These are phyloP conservation scores for Erodium chrysanthum DNA, from an alignment of 441 rosid genomes.

Conservation along the genomic window DNA sequence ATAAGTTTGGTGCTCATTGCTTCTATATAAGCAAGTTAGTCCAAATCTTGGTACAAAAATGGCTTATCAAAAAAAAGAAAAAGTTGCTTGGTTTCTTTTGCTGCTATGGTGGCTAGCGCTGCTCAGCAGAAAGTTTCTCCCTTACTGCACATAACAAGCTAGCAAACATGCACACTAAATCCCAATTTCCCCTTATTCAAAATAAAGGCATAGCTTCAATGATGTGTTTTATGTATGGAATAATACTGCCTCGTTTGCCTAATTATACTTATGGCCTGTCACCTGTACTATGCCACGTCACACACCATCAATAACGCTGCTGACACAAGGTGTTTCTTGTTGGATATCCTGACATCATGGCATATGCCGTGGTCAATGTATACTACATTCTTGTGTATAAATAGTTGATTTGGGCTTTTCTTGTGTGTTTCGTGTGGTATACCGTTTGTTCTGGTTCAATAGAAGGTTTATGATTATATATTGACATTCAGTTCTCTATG, in stretches of 20 bases:
- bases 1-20: too few relatives aligned
- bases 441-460: neutral
- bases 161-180: neutral
- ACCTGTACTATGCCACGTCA: neutral
- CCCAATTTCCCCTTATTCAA: neutral
- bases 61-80: too few relatives aligned
- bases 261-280: neutral
- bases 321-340: neutral
- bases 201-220: neutral
- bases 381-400: neutral
- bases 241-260: neutral
- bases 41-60: too few relatives aligned
- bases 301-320: neutral
- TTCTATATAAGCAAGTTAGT: too few relatives aligned
- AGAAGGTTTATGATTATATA: neutral
- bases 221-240: neutral
- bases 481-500: conserved; percentile 5
- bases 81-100: neutral
- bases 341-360: neutral
- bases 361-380: neutral
- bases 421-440: neutral
- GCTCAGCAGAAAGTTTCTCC: neutral
- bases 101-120: neutral
- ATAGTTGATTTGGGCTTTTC: neutral
- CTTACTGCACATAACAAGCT: neutral